These are phyloP conservation scores for Aspergillus sp. DNA, from an alignment of 2,329 filamentous ascomycete species.

Conservation along the genomic window DNA sequence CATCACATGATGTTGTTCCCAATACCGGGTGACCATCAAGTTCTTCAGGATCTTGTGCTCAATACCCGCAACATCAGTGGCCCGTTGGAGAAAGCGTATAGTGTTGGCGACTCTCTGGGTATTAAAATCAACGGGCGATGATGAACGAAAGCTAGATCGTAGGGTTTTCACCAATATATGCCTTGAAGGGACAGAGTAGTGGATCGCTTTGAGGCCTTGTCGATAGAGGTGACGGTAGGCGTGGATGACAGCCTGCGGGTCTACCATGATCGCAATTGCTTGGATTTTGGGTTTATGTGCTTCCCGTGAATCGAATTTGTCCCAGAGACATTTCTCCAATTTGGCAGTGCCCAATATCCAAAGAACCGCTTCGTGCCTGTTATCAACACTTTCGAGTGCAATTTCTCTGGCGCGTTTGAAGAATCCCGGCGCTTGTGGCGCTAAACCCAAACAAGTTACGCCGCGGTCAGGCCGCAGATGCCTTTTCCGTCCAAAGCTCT, in stretches of 20 bases:
- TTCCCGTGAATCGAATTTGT: too few species aligned
- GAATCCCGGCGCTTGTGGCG: slow-evolving; percentile 2
- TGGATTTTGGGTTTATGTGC: too few species aligned
- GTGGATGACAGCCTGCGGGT: slow-evolving; percentile 33
- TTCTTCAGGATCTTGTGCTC: slow-evolving; percentile 43
- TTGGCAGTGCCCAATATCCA: too few species aligned
- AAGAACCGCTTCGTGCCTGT: too few species aligned
- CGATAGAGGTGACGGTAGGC: slow-evolving; percentile 53
- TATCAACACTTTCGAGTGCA: too few species aligned
- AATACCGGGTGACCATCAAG: slow-evolving; percentile 37
- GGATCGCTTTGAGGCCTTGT: slow-evolving; percentile 46
- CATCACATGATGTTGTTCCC: slow-evolving; percentile 28
- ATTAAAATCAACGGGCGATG: slow-evolving; percentile 29
- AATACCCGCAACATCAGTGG: slow-evolving; percentile 30
- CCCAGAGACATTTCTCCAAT: too few species aligned
- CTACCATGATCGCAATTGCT: background rate
- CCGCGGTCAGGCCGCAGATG: slow-evolving; percentile 16
- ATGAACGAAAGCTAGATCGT: slow-evolving; percentile 35
- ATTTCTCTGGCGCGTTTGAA: too few species aligned
- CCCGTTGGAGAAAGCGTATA: slow-evolving; percentile 37
- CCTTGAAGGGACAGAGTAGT: slow-evolving; percentile 50
- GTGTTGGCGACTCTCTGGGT: slow-evolving; percentile 37
- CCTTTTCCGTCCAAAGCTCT: slow-evolving; percentile 1
- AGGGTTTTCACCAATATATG: slow-evolving; percentile 43
- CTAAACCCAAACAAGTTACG: slow-evolving; percentile 16